Evolutionary conservation across 1,284 basidiomycete genomes (phyloP).

Genomic region (Ceratobasidium sp.): DNA sequence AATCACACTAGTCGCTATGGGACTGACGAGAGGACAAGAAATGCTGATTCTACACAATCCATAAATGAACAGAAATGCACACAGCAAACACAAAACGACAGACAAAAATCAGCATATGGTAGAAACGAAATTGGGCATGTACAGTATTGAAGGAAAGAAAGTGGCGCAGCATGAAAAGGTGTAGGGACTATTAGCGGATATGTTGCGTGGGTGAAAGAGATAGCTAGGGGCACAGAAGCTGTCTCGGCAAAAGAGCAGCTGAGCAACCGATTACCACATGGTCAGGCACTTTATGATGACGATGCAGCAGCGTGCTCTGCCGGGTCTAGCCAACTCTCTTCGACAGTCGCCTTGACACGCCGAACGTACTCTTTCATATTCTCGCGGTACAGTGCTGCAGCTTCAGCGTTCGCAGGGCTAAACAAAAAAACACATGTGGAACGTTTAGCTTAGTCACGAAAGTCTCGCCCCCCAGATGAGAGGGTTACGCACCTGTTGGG

Average conservation of each 20-base stretch:
- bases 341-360: constrained; percentile 90
- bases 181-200: constrained; percentile 12
- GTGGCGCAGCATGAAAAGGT: constrained; percentile 9
- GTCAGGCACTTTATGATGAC: constrained; percentile 4
- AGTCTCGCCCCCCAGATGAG: not conserved
- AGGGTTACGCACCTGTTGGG: constrained; percentile 73
- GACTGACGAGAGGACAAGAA: not conserved
- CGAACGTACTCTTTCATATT: constrained; percentile 99
- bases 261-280: too few species aligned
- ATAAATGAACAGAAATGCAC: constrained; percentile 18
- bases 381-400: constrained; percentile 94
- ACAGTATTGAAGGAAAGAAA: not conserved
- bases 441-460: constrained; percentile 28
- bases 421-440: not conserved
- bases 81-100: constrained; percentile 36
- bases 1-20: too few species aligned
- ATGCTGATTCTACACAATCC: constrained; percentile 36
- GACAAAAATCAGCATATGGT: constrained; percentile 2
- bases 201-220: constrained; percentile 1
- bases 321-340: constrained; percentile 87
- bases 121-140: constrained; percentile 1
- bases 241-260: not conserved
- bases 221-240: not conserved
- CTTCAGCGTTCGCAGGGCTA: constrained; percentile 97
- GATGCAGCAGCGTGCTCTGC: constrained; percentile 34